Percentiles rank a stretch among this genome's conserved stretches.
phyloP scores from a whole-genome alignment of 495 filamentous ascomycete genomes.

The Xylaria acuta region DNA sequence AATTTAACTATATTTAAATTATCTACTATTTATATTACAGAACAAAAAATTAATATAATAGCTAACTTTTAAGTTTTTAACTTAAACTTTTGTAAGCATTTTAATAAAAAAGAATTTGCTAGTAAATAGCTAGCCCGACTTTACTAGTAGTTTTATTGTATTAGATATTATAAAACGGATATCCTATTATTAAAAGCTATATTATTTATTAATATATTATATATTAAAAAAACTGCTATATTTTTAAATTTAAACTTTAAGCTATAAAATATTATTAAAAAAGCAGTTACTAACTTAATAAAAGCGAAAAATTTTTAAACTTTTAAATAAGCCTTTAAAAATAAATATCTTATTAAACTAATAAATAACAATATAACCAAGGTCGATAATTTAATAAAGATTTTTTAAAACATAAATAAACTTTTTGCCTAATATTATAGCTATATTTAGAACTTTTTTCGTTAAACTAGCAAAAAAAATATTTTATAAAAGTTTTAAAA shows the following conservation, averaged over 20 bases:
- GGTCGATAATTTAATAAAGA: neutral
- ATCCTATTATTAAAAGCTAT: too few species aligned
- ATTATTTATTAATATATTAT: slow-evolving; percentile 10
- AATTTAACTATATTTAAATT: too few species aligned
- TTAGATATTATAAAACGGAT: too few species aligned
- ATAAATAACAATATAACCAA: neutral
- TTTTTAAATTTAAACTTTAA: neutral
- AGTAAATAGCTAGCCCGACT: neutral
- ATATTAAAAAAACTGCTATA: neutral
- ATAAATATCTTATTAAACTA: neutral
- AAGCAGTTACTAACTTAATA: neutral
- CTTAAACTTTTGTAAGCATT: neutral
- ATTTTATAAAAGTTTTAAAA: neutral
- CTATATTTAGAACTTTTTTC: too few species aligned
- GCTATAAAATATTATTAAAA: neutral
- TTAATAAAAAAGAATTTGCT: neutral
- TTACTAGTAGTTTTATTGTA: neutral
- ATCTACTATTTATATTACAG: too few species aligned
- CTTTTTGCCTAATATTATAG: neutral
- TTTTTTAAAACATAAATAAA: neutral
- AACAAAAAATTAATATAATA: too few species aligned
- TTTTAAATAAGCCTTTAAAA: neutral
- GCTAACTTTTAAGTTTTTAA: too few species aligned
- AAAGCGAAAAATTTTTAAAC: neutral
- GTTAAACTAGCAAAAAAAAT: too few species aligned